Evolutionary conservation across 23 red algal genomes (phyloP).

Genomic region (Pyropia yezoensis): DNA sequence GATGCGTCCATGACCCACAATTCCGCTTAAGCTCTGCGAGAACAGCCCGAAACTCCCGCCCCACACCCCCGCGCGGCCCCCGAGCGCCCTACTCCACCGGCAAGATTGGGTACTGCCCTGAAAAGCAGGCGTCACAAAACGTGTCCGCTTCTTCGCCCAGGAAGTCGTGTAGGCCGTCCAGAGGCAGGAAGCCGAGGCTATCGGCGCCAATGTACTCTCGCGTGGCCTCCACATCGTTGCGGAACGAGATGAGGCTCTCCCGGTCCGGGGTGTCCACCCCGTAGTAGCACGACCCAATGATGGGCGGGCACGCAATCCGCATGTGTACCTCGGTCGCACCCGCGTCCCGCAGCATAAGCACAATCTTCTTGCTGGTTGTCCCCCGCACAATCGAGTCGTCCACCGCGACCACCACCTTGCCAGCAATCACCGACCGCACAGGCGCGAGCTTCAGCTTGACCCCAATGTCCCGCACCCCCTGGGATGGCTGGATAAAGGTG

Average conservation of each 20-base stretch:
- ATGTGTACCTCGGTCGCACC: conserved; percentile 90
- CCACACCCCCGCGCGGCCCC: too few species aligned
- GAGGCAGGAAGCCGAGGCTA: conserved; percentile 62
- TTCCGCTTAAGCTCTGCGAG: too few species aligned
- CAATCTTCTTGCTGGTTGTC: conserved; percentile 89
- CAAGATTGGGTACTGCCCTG: conserved; percentile 75
- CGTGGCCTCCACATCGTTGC: conserved; percentile 50
- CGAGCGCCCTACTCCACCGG: conserved; percentile 10
- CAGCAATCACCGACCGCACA: conserved; percentile 67
- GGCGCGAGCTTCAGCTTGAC: conserved; percentile 88
- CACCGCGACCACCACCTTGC: conserved; percentile 69
- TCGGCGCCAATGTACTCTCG: conserved; percentile 89
- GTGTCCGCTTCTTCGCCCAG: conserved; percentile 71
- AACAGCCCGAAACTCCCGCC: too few species aligned
- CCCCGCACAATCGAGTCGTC: conserved; percentile 97
- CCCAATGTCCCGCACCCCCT: conserved; percentile 78
- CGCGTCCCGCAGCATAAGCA: conserved; percentile 80
- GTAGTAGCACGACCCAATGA: conserved; percentile 89
- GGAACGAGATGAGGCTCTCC: conserved; percentile 69
- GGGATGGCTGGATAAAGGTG: conserved; percentile 95
- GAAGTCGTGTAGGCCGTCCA: conserved; percentile 59
- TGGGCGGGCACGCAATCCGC: conserved; percentile 93
- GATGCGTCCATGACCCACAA: too few species aligned
- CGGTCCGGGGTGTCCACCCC: conserved; percentile 94
- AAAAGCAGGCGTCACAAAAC: conserved; percentile 93